Conservation (phyloP, 306 rosid species). For the Malus orientalis region DNA sequence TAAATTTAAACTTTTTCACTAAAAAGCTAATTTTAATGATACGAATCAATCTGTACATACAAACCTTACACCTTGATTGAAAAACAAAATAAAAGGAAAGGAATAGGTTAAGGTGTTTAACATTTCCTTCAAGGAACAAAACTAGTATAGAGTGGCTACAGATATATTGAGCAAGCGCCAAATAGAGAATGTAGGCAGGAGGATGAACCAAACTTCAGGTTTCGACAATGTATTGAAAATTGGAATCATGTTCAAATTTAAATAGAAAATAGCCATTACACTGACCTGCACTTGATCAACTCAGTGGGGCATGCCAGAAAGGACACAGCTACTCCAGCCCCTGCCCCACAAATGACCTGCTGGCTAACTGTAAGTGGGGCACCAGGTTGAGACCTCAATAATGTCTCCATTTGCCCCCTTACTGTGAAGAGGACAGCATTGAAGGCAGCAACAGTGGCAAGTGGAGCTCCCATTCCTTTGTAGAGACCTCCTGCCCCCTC, state of each 20-base stretch:
- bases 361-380: slow-evolving; percentile 59
- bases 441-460: slow-evolving; percentile 94
- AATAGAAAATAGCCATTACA: slow-evolving; percentile 2
- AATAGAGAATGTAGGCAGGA: background rate
- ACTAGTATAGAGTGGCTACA: background rate
- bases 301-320: slow-evolving; percentile 94
- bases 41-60: background rate
- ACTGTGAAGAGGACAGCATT: slow-evolving; percentile 86
- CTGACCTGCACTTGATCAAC: slow-evolving; percentile 87
- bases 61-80: background rate
- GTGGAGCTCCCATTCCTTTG: slow-evolving; percentile 99
- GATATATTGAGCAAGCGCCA: background rate
- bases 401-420: slow-evolving; percentile 81
- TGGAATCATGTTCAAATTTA: background rate
- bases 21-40: background rate
- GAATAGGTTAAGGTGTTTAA: background rate
- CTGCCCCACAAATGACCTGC: slow-evolving; percentile 77
- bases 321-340: slow-evolving; percentile 93
- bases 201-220: too few relatives aligned
- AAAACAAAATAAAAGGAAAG: background rate
- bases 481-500: slow-evolving; percentile 88
- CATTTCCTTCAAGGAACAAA: background rate
- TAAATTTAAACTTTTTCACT: background rate
- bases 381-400: slow-evolving; percentile 72
- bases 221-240: background rate